Evolutionary conservation across 2,329 filamentous ascomycete species (phyloP), one percentile per base, ranked within the genome.

Genomic region (Claviceps digitariae): DNA sequence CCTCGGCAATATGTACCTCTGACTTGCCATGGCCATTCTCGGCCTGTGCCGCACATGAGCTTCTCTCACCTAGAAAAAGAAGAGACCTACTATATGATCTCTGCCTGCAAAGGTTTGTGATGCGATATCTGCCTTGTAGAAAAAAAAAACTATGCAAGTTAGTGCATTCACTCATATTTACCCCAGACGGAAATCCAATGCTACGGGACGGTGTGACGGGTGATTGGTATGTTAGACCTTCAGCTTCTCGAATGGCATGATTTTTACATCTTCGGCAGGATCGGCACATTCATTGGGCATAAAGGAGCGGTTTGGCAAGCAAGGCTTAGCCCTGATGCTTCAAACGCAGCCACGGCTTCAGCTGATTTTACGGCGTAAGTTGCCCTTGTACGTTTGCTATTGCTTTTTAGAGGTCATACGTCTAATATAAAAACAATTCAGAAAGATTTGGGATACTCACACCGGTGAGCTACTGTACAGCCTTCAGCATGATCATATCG

Each of bases 241-340:
- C 21, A 20, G 17, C 17, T 3, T 17, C 21, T 48, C 2, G 13
- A 48, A 3, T 20, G 44, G n/a, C 12, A 31, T 21, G 2, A 48
- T 53, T 9, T 45, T 56, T 15, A 56, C 31, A 21, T 10, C 2
- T 4, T 9, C 12, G 9, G 87, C 66, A 94, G 89, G 87, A 97
- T 97, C 61, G 93, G 93, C 49, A 97, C 93, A 40, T 97, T 97
- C 67, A 85, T 98, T 63, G 93, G 93, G 43, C 93, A 98, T 74
- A 97, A 98, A 72, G 93, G 93, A 57, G 93, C 93, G 40, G 91
- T 97, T 56, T 98, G 93, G 90, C 90, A 96, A 72, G 88, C 90
- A 52, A 82, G 90, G 61, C 77, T 98, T 38, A 95, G 90, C 52
- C 83, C 87, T 21, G 90, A 97, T 71, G 88, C 90, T 44, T 83